Base-by-base conservation (phyloP, 2,329 filamentous ascomycete genomes). In the Biscogniauxia mediterranea region DNA sequence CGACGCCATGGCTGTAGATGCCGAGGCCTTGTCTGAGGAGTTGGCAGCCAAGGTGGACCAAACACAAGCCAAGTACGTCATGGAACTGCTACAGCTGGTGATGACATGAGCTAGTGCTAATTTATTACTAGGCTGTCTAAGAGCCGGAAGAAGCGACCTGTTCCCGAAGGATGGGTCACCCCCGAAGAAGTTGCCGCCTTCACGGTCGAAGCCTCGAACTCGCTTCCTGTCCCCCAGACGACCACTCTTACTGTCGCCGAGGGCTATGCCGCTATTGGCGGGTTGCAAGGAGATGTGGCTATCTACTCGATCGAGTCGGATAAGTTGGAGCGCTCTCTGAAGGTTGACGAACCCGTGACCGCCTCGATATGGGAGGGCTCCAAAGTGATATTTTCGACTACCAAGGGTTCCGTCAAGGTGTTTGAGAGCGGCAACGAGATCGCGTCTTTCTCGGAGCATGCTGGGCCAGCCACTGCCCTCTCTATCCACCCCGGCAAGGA, bases 1-100 rank as follows among this genome's bases (percentile, higher is more conserved):
- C 26, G 95, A 98, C 75, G 89, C 89, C 19, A 99, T 99, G 95
- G 91, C 95, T 67, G 88, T 99, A 19, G 95, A 99, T 74, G 87
- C 84, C 58, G 87, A 93, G 69, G 86, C 85, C 23, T 80, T 99
- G 32, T 88, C 93, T 2, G 88, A 90, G 52, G 84, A 84, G 15
- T 80, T 97, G 55, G 80, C 86, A 20, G 85, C 85, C 58, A 88
- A 88, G 71, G 88, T 99, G 56, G 90, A 96, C 64, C 87, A 87
- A 74, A 91, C 90, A 70, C 91, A 97, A 73, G 83, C 90, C 74
- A 85, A 85, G 90, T 95, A 85, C 62, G 89, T 83, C 56, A 17
- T n/a, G 17, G 13, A 1, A 32, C 9, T 52, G 15, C 20, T 62
- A 71, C 60, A 68, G 62, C 67, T 56, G 17, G 58, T 56, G 17